Conservation (phyloP, 345 rosid species). For the Syzygium aqueum region DNA sequence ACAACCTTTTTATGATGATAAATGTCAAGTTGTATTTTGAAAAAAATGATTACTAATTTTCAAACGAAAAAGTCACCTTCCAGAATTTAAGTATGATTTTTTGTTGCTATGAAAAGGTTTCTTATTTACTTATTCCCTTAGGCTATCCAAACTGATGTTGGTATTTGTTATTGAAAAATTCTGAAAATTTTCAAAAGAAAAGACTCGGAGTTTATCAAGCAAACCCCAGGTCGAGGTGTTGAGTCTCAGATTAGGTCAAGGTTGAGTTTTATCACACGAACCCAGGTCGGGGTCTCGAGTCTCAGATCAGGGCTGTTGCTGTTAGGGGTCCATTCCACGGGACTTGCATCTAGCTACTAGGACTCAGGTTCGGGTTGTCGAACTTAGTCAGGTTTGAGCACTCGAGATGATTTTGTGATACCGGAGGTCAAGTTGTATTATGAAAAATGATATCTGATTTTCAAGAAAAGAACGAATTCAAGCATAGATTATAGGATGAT, state of each 20-base stretch:
- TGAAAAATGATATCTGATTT: not conserved
- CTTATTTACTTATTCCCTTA: not conserved
- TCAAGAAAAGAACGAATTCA: no score
- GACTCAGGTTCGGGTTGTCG: not conserved
- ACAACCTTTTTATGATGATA: not conserved
- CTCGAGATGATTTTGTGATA: not conserved
- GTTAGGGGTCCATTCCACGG: fast-evolving
- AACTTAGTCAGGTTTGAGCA: not conserved
- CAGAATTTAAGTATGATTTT: not conserved
- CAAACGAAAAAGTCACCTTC: not conserved
- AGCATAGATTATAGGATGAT: not conserved
- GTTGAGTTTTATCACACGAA: no score
- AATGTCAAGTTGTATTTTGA: not conserved
- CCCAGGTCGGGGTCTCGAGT: no score
- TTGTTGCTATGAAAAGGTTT: not conserved
- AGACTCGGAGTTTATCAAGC: not conserved
- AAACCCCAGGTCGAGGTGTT: no score
- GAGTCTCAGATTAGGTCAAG: no score
- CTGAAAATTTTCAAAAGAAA: not conserved
- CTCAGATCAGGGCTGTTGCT: fast-evolving
- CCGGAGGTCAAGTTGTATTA: not conserved
- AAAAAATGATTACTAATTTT: not conserved
- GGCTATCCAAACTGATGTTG: not conserved
- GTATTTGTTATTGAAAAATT: not conserved
- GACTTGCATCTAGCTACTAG: not conserved